phyloP scores from a whole-genome alignment of 768 basidiomycete species.

The Hortiboletus campestris region DNA sequence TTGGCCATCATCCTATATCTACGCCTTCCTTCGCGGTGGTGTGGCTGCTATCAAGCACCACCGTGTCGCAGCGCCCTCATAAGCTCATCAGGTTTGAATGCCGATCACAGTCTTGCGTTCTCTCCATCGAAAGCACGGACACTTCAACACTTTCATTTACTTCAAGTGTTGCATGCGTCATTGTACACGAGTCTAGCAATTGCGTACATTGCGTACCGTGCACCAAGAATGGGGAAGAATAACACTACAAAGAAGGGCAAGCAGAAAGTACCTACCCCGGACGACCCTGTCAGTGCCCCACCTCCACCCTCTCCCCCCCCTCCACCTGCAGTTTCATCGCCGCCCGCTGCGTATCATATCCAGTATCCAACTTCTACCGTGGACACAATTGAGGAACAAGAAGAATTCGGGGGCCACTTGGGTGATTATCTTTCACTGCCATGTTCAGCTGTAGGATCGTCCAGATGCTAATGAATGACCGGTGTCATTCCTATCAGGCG shows the following conservation, averaged over 20 bases:
- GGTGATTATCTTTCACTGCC: slow-evolving; percentile 18
- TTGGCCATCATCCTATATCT: slow-evolving; percentile 8
- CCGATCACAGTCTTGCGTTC: slow-evolving; percentile 7
- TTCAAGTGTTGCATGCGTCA: slow-evolving; percentile 29
- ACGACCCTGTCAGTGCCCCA: slow-evolving; percentile 5
- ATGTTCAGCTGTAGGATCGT: neutral
- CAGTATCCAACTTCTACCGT: slow-evolving; percentile 15
- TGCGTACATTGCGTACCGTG: slow-evolving; percentile 14
- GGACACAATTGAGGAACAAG: slow-evolving; percentile 29
- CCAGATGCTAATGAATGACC: slow-evolving; percentile 14
- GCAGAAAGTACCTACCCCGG: slow-evolving; percentile 26
- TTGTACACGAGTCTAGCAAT: slow-evolving; percentile 21
- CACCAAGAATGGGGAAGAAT: slow-evolving; percentile 29
- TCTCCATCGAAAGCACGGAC: slow-evolving; percentile 10
- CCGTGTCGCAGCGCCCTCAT: slow-evolving; percentile 4
- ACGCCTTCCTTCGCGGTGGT: neutral
- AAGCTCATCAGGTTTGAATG: slow-evolving; percentile 9
- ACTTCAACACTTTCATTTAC: slow-evolving; percentile 32
- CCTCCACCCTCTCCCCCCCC: slow-evolving; percentile 12
- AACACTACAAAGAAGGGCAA: slow-evolving; percentile 33
- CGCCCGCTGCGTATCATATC: slow-evolving; percentile 27
- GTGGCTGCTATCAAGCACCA: neutral
- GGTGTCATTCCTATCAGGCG: slow-evolving; percentile 15
- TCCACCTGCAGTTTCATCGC: slow-evolving; percentile 15
- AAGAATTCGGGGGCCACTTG: slow-evolving; percentile 15